Base-by-base conservation (phyloP, 768 basidiomycete species). In the Suillus variegatus region DNA sequence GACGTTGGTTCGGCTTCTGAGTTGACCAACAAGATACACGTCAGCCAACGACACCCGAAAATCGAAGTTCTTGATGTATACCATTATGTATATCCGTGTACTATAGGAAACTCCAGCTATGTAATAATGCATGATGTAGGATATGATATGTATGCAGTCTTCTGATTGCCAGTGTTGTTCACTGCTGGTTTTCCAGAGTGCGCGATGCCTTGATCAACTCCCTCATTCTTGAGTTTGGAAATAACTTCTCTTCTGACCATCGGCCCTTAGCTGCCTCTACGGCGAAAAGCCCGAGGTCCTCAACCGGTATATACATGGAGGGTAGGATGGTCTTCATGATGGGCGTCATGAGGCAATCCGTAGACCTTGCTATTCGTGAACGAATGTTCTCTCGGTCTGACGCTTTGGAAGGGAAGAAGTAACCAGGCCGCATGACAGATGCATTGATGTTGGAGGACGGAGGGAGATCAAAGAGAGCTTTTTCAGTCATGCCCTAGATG, bases 1-100 rank as follows among this genome's bases (percentile, higher is more conserved):
- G 88, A 76, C 80, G 82, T 38, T 91, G 89, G 89, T 87, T 91
- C 75, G 82, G 83, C 18, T 82, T 88, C 57, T 86, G 70, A 78
- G 58, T 8, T 16, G 56, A 25, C n/a, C 36, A 4, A 18, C 18
- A 32, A 10, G 57, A 58, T 20, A 58, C n/a, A 7, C 10, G 18
- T 35, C 28, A 28, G 9, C 38, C 25, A 64, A 47, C 16, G 16
- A 55, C 28, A 56, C 40, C 46, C 38, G 20, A 57, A 47, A 46
- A 18, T 9, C 14, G 10, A 60, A 43, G 25, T 43, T 10, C 35
- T 60, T 25, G 25, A 43, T 20, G 28, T 43, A 25, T 32, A 60
- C 10, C 41, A 60, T n/a, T 20, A 44, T 20, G 28, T 25, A 28
- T 32, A 13, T 60, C n/a, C 18, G 58, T 13, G 41, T 60, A 60